Evolutionary conservation across 176 grass and related monocot species (phyloP).

Genomic region (Carex myosuroides): DNA sequence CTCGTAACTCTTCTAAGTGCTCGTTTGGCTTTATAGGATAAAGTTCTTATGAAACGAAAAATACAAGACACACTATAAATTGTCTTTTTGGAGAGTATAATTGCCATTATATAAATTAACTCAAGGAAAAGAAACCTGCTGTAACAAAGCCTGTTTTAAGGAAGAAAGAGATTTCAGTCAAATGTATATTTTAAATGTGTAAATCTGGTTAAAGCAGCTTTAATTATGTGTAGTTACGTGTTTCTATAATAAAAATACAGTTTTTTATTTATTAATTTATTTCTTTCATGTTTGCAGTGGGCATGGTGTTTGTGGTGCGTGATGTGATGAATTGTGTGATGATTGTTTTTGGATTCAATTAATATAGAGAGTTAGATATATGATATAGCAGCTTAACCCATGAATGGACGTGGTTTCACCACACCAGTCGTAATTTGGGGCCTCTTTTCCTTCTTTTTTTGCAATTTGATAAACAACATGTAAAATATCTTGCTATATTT

Average conservation of each 20-base stretch:
- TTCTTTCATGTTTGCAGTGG: background rate
- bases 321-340: background rate
- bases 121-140: background rate
- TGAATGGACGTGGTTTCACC: background rate
- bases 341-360: background rate
- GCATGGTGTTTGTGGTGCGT: background rate
- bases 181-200: background rate
- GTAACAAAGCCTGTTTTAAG: background rate
- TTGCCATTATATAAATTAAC: background rate
- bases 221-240: background rate
- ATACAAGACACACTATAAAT: background rate
- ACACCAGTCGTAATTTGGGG: background rate
- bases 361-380: slow-evolving; percentile 15
- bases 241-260: background rate
- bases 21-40: background rate
- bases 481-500: slow-evolving; percentile 2
- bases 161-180: background rate
- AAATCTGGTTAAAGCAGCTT: background rate
- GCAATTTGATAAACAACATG: slow-evolving; percentile 2
- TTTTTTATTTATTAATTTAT: background rate
- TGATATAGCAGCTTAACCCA: slow-evolving; percentile 10
- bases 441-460: background rate
- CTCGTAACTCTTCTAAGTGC: background rate
- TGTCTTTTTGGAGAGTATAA: background rate
- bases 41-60: background rate